phyloP scores from a whole-genome alignment of 345 rosid species.

The Eucalyptus viminalis region DNA sequence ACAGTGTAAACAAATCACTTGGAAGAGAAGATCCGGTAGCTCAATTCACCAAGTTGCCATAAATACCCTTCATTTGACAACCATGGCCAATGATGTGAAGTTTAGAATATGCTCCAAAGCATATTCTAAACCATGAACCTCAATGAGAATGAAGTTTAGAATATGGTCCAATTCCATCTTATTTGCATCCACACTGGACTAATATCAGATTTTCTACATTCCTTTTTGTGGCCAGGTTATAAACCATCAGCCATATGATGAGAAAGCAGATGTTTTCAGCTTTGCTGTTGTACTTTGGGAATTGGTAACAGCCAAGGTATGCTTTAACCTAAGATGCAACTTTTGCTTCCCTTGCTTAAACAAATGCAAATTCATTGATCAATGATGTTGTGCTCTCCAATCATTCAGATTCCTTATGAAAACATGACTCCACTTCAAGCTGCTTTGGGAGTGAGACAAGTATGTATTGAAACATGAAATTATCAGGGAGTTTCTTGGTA shows the following conservation, averaged over 20 bases:
- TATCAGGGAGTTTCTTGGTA: not conserved
- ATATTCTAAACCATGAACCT: not conserved
- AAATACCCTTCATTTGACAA: not conserved
- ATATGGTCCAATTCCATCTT: not conserved
- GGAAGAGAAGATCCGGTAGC: not conserved
- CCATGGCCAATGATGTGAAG: not conserved
- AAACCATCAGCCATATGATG: constrained; percentile 61
- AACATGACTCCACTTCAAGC: constrained; percentile 68
- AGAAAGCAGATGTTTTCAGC: constrained; percentile 69
- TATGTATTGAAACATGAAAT: not conserved
- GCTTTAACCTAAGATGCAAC: not conserved
- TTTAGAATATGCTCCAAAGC: not conserved
- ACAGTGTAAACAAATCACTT: not conserved
- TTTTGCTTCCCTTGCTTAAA: not conserved
- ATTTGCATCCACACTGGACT: not conserved
- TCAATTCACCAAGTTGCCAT: not conserved
- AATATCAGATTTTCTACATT: not conserved
- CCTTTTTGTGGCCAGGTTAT: constrained; percentile 34
- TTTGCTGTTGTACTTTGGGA: constrained; percentile 79
- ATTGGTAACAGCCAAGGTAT: constrained; percentile 67
- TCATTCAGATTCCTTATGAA: constrained; percentile 50
- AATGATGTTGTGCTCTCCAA: not conserved
- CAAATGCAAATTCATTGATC: not conserved
- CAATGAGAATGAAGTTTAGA: not conserved
- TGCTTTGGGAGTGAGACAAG: constrained; percentile 79